Conservation (phyloP, 129 eudicot species). For the Rutidosis leptorrhynchoides region DNA sequence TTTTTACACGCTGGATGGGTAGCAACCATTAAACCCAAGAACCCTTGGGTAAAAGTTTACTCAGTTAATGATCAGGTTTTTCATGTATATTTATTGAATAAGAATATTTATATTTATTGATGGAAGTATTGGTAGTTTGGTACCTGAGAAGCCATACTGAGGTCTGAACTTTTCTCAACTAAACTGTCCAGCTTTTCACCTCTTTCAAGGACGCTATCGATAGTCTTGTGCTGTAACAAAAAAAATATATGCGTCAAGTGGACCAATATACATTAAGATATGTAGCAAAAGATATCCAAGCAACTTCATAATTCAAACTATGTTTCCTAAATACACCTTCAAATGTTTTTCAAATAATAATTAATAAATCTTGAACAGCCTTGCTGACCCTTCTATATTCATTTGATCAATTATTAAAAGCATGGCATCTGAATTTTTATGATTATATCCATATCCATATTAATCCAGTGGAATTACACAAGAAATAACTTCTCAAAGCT, state of each 20-base stretch:
- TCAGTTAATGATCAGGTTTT: neutral
- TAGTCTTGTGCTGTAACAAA: slow-evolving; percentile 81
- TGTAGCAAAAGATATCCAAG: neutral
- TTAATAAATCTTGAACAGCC: slow-evolving; percentile 5
- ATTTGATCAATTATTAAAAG: slow-evolving; percentile 5
- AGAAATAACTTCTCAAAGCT: neutral
- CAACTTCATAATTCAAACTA: neutral
- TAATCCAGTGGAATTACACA: neutral
- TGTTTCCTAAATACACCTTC: slow-evolving; percentile 11
- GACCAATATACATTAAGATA: neutral
- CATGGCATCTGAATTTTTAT: slow-evolving; percentile 4
- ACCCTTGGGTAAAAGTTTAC: neutral
- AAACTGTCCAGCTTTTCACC: slow-evolving; percentile 95
- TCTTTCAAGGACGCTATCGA: slow-evolving; percentile 93
- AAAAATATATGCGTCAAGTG: slow-evolving; percentile 11
- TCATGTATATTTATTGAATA: no score
- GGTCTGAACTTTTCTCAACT: slow-evolving; percentile 96
- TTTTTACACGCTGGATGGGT: neutral
- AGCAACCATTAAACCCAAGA: neutral
- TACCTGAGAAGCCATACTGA: slow-evolving; percentile 99
- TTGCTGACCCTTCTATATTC: neutral
- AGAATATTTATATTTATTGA: no score
- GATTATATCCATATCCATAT: slow-evolving; percentile 3
- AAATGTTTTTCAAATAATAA: neutral
- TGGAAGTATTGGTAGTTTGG: slow-evolving; percentile 5